These are phyloP conservation scores for Corylus avellana DNA, from an alignment of 306 rosid species.

Conservation along the genomic window DNA sequence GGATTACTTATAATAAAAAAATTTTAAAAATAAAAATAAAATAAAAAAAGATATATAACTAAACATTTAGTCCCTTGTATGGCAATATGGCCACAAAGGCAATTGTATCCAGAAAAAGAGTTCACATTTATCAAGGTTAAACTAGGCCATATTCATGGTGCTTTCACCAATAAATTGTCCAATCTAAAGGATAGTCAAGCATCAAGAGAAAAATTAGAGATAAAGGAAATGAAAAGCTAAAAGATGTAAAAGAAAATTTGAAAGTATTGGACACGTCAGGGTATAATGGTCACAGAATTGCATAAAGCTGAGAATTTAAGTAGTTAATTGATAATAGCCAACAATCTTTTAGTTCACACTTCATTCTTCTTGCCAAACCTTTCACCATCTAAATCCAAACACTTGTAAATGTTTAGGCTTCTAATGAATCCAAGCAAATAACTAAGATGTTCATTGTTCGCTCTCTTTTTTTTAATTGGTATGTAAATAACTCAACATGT, in stretches of 20 bases:
- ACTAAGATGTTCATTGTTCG: neutral
- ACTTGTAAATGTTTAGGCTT: neutral
- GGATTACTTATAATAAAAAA: too few relatives aligned
- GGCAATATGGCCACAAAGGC: neutral
- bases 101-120: neutral
- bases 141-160: neutral
- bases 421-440: neutral
- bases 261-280: neutral
- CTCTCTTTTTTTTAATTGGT: neutral
- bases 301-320: neutral
- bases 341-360: neutral
- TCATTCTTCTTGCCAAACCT: neutral
- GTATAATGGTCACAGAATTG: neutral
- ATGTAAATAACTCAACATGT: neutral
- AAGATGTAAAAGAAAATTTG: neutral
- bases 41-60: neutral
- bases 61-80: neutral
- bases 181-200: neutral
- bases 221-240: neutral
- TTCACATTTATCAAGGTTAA: neutral
- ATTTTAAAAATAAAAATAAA: too few relatives aligned
- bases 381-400: neutral
- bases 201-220: neutral
- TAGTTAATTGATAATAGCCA: neutral
- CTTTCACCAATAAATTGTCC: neutral